Evolutionary conservation across 352 stramenopile species (phyloP).

Genomic region (Phytophthora citrophthora): DNA sequence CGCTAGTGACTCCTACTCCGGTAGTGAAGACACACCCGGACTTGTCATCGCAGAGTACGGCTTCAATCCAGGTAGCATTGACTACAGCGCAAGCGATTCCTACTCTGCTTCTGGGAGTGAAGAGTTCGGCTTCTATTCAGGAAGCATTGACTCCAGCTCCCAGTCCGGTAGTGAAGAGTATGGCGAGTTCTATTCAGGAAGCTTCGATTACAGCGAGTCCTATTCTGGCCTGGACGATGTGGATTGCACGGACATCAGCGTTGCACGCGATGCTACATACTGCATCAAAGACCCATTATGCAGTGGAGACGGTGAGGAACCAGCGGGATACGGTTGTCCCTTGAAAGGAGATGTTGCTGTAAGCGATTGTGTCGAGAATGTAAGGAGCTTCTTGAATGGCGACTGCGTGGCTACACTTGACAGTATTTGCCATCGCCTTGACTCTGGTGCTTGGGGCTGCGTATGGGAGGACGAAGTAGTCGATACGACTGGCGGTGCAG

Average conservation of each 20-base stretch:
- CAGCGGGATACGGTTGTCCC: conserved; percentile 39
- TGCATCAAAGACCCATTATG: conserved; percentile 44
- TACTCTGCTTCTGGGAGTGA: too few species aligned
- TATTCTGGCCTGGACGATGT: conserved; percentile 2
- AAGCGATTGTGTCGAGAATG: conserved; percentile 27
- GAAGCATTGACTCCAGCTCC: too few species aligned
- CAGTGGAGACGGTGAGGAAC: conserved; percentile 32
- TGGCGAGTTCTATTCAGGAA: not conserved
- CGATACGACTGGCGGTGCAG: not conserved
- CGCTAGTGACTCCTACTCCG: too few species aligned
- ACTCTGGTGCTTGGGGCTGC: conserved; percentile 32
- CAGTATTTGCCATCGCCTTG: conserved; percentile 22
- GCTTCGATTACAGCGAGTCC: not conserved
- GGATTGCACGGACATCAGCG: conserved; percentile 44
- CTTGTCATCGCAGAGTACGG: too few species aligned
- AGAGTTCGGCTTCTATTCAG: too few species aligned
- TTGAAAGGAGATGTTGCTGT: conserved; percentile 35
- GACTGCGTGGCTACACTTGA: conserved; percentile 37
- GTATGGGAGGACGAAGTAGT: conserved; percentile 25
- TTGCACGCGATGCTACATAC: conserved; percentile 49
- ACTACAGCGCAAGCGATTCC: too few species aligned
- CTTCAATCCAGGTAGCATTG: too few species aligned
- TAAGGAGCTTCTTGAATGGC: conserved; percentile 32
- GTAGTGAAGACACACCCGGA: too few species aligned
- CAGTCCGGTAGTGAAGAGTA: too few species aligned